Percentiles rank a stretch among this genome's conserved stretches.
Conservation (phyloP, 73 alveolate genomes). For the Tetrahymena malaccensis region DNA sequence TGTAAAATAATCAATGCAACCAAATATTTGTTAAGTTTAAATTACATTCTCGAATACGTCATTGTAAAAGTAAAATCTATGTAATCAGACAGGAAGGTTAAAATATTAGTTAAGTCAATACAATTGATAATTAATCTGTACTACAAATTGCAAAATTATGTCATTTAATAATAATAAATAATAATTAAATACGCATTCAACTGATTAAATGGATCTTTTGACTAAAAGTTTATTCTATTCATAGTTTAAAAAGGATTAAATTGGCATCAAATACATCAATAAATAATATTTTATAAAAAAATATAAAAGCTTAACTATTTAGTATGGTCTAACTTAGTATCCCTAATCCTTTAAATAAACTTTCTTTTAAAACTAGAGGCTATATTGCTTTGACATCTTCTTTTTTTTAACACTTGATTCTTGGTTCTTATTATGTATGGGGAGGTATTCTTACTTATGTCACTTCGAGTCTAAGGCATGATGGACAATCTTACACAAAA, state of each 20-base stretch:
- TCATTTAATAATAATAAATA: not conserved
- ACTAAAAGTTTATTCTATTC: not conserved
- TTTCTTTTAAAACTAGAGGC: not conserved
- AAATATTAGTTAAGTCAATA: not conserved
- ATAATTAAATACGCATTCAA: not conserved
- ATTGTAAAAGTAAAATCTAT: not conserved
- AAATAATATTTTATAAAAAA: too few species aligned
- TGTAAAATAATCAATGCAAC: not conserved
- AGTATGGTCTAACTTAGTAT: not conserved
- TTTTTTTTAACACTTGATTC: not conserved
- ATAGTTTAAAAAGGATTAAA: not conserved
- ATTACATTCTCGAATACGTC: not conserved
- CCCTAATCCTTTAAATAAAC: not conserved
- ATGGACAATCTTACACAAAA: not conserved
- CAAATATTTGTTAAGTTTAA: not conserved
- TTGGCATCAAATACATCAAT: not conserved
- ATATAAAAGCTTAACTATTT: too few species aligned
- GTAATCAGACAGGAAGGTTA: not conserved
- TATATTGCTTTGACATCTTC: not conserved
- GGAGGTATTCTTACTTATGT: not conserved
- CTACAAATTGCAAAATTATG: not conserved
- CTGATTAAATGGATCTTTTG: not conserved
- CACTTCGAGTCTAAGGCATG: not conserved
- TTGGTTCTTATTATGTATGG: not conserved
- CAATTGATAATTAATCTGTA: not conserved